Percentiles rank a stretch among this genome's conserved stretches.
These are phyloP conservation scores for Lactifluus subvellereus DNA, from an alignment of 768 basidiomycete species.

Conservation along the genomic window DNA sequence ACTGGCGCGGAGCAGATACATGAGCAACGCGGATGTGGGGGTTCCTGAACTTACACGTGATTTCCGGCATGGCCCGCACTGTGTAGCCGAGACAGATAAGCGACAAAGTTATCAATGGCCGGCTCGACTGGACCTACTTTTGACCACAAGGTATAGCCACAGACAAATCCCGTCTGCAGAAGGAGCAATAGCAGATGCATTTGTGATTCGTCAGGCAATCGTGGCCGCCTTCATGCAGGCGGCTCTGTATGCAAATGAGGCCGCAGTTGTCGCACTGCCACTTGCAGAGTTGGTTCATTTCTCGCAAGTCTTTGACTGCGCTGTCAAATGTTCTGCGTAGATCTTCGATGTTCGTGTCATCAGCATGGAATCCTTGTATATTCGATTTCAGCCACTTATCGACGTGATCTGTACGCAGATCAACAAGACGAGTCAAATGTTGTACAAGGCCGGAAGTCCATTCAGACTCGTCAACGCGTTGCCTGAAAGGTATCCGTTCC, in stretches of 20 bases:
- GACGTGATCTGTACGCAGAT: constrained; percentile 34
- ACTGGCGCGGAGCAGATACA: too few species aligned
- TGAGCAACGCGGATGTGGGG: too few species aligned
- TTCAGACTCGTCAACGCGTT: constrained; percentile 34
- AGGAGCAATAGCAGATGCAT: constrained; percentile 32
- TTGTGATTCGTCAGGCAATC: constrained; percentile 47
- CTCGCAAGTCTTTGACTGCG: constrained; percentile 40
- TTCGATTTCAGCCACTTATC: constrained; percentile 40
- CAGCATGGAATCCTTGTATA: constrained; percentile 39
- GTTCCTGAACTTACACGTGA: too few species aligned
- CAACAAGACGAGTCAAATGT: constrained; percentile 38
- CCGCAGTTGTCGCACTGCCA: constrained; percentile 43
- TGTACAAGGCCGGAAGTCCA: constrained; percentile 38
- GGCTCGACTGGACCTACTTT: too few species aligned
- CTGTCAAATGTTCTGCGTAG: constrained; percentile 43
- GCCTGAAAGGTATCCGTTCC: constrained; percentile 32
- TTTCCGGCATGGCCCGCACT: too few species aligned
- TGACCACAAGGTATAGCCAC: too few species aligned
- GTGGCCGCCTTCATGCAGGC: constrained; percentile 43
- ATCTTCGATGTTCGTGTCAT: constrained; percentile 41
- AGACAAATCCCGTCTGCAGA: constrained; percentile 28
- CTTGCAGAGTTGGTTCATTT: constrained; percentile 45
- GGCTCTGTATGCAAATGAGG: constrained; percentile 42
- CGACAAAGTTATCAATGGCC: too few species aligned
- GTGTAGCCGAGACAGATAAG: background rate